Evolutionary conservation across 129 eudicot species (phyloP).

Genomic region (Daucus carota): DH1_v3.0 NC_030384.2:39010501-39011000

Average conservation of each 20-base stretch:
- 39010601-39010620: neutral
- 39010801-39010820: constrained; percentile 44
- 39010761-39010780: constrained; percentile 40
- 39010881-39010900: constrained; percentile 37
- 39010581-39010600: constrained; percentile 30
- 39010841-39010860: constrained; percentile 40
- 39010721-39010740: constrained; percentile 41
- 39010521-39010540: constrained; percentile 16
- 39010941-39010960: constrained; percentile 45
- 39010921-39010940: constrained; percentile 40
- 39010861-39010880: constrained; percentile 39
- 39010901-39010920: constrained; percentile 34
- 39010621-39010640: neutral
- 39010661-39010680: neutral
- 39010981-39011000: constrained; percentile 35
- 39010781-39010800: constrained; percentile 45
- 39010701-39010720: neutral
- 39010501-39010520: constrained; percentile 35
- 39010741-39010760: constrained; percentile 40
- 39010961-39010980: constrained; percentile 47
- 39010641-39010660: neutral
- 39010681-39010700: neutral
- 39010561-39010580: constrained; percentile 33
- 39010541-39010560: constrained; percentile 32
- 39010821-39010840: constrained; percentile 41